Evolutionary conservation across 2,329 filamentous ascomycete species (phyloP), one percentile per base, ranked within the genome.

Genomic region (Sporothrix dimorphospora): DNA sequence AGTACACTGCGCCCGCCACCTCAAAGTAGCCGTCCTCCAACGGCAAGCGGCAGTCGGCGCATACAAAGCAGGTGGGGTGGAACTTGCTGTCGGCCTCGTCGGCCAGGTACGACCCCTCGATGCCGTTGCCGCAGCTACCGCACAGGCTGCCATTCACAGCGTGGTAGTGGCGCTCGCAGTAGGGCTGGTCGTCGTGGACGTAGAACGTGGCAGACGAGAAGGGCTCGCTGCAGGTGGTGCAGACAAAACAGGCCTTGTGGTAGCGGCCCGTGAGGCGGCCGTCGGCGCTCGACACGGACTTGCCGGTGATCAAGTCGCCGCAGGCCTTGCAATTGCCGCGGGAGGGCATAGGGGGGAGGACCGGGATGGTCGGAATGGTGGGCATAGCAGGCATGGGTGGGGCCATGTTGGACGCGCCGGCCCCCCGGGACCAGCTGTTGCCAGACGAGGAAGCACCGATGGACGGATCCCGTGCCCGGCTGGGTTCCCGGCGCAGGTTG

Each of bases 191-290:
- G 75, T 92, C 83, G 73, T 94, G 88, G 12, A 99, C 94, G 79
- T 99, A 99, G 77, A 98, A 98, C 73, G 96, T 94, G 1, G 93
- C 88, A 0, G 94, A 97, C 24, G 90, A 85, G 79, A 98, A 99
- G 0, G 94, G 91, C 70, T 90, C 87, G 12, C 85, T 85, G 83
- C 96, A 99, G 1, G 92, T 94, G 4, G 89, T 88, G 85, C 96
- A 99, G 12, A 95, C 92, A 79, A 99, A 98, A 80, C 95, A 99
- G 4, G 91, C 88, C 80, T 97, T 97, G 85, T 99, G 96, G 81
- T 97, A 99, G 75, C 94, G 91, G 11, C 96, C 96, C 0, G 93
- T 97, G 30, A 99, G 85, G 30, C 94, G 91, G 19, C 96, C 96
- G 77, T 98, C 96, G 0, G 94, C 94, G 16, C 94, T 97, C 45